Conservation (phyloP, 2,329 filamentous ascomycete genomes). For the Calonectria ilicicola region DNA sequence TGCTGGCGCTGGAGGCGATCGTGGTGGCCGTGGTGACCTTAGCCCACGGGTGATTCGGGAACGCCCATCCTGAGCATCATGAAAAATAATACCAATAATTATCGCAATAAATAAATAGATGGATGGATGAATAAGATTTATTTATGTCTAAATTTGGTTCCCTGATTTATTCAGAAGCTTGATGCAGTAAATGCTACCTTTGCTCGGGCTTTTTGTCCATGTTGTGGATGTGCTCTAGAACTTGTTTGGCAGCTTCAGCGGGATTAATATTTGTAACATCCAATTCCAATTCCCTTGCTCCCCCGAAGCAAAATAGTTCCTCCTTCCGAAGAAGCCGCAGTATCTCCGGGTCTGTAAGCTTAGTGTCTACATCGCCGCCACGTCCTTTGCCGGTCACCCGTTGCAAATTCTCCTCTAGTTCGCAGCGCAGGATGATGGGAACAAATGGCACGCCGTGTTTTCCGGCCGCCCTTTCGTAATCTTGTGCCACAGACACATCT, state of each 20-base stretch:
- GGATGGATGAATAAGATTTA: no score
- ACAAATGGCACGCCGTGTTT: not conserved
- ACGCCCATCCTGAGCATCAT: no score
- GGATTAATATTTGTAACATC: not conserved
- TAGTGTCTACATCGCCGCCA: not conserved
- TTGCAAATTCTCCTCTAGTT: not conserved
- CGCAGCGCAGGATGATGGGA: not conserved
- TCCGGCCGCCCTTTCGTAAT: not conserved
- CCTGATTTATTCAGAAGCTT: no score
- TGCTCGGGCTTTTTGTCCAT: no score
- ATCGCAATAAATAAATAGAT: no score
- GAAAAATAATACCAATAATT: no score
- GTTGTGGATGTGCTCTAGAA: not conserved
- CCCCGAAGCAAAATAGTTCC: slow-evolving; percentile 10
- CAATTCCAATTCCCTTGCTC: not conserved
- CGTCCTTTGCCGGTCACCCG: not conserved
- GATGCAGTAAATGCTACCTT: no score
- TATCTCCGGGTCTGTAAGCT: not conserved
- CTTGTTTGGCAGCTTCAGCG: not conserved
- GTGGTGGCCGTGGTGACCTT: no score
- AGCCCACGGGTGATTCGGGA: no score
- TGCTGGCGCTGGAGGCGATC: no score
- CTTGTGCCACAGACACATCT: not conserved
- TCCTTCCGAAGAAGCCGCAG: not conserved
- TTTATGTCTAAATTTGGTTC: no score